Percentiles rank a stretch among this genome's conserved stretches.
Conservation (phyloP, 2,329 filamentous ascomycete species). For the Exophiala sp. region DNA sequence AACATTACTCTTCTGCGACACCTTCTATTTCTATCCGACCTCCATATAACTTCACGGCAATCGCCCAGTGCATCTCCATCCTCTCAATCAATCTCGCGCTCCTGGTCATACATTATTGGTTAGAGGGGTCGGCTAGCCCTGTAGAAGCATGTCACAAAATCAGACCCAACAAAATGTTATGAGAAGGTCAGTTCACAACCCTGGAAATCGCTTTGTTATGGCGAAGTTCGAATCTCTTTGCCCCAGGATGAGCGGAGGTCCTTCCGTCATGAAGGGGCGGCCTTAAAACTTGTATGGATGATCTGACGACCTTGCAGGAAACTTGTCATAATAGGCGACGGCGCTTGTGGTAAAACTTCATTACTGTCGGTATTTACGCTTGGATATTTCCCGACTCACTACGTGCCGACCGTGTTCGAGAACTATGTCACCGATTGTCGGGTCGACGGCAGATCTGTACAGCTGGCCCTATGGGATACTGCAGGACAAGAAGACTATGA, state of each 20-base stretch:
- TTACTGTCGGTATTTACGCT: conserved; percentile 95
- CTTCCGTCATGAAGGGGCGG: too few relatives aligned
- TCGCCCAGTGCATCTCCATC: conserved; percentile 6
- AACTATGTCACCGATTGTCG: conserved; percentile 99
- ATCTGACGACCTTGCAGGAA: conserved; percentile 58
- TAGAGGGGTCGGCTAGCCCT: conserved; percentile 12
- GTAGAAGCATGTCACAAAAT: conserved; percentile 43
- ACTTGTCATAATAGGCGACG: conserved; percentile 93
- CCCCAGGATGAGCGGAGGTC: too few relatives aligned
- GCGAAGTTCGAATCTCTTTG: conserved; percentile 39
- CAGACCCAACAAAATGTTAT: conserved; percentile 54
- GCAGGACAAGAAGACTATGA: conserved; percentile 99
- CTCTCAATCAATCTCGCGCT: conserved; percentile 31
- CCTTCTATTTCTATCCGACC: conserved; percentile 6
- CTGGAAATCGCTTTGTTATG: too few relatives aligned
- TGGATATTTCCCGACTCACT: conserved; percentile 83
- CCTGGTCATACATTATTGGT: conserved; percentile 34
- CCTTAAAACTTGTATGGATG: neutral
- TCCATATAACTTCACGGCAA: conserved; percentile 10
- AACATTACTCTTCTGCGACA: neutral
- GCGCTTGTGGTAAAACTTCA: conserved; percentile 97
- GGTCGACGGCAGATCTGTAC: conserved; percentile 97
- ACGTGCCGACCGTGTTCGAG: conserved; percentile 97
- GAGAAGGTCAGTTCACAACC: conserved; percentile 48
- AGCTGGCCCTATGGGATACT: conserved; percentile 98